Percentiles rank a stretch among this genome's conserved stretches.
Evolutionary conservation across 1,139 yeast species (phyloP).

Genomic region (Ashbya aceris): DNA sequence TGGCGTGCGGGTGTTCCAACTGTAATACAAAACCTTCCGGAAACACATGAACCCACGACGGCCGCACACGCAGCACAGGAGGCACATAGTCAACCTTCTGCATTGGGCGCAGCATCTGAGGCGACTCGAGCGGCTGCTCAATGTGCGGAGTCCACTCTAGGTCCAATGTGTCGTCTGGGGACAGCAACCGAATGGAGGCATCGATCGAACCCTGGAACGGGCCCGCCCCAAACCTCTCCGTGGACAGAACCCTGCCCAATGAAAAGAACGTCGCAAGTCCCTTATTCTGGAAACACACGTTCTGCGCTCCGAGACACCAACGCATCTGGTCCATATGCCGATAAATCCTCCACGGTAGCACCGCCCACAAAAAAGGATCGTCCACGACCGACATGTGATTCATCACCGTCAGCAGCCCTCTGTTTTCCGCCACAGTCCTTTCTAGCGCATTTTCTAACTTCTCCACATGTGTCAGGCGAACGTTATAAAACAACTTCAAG

Average conservation of each 20-base stretch:
- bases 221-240: conserved; percentile 82
- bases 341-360: conserved; percentile 65
- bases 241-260: conserved; percentile 77
- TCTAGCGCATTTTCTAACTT: conserved; percentile 54
- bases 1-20: conserved; percentile 62
- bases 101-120: conserved; percentile 9
- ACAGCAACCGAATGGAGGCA: conserved; percentile 76
- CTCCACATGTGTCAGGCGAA: conserved; percentile 52
- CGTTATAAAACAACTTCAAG: conserved; percentile 51
- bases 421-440: conserved; percentile 53
- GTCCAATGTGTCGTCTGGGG: conserved; percentile 66
- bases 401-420: conserved; percentile 82
- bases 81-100: conserved; percentile 29
- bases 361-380: conserved; percentile 87
- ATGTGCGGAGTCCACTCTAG: conserved; percentile 37
- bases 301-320: conserved; percentile 94
- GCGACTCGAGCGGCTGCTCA: conserved; percentile 4
- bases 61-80: conserved; percentile 48
- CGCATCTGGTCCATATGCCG: conserved; percentile 58
- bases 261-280: conserved; percentile 59
- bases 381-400: conserved; percentile 93
- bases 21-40: conserved; percentile 95
- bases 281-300: conserved; percentile 67
- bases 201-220: conserved; percentile 89
- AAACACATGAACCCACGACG: conserved; percentile 89